Base-by-base conservation (phyloP, 495 filamentous ascomycete genomes). In the Bacidia gigantensis region DNA sequence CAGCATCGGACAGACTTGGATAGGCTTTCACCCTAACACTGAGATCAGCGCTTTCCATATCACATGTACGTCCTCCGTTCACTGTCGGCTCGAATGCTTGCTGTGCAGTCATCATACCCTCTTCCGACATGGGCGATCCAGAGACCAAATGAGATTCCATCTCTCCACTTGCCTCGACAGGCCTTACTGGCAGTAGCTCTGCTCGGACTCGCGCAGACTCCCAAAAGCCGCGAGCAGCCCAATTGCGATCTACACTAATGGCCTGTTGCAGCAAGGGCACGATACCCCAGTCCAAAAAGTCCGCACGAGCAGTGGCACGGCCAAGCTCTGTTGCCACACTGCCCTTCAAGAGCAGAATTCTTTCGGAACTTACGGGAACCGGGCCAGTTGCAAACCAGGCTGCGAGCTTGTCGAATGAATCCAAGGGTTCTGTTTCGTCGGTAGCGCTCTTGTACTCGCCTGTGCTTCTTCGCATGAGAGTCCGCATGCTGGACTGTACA, bases 401-500 rank as follows among this genome's bases (percentile, higher is more conserved):
- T 21, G 40, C 41, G 11, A 52, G n/a, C 12, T 17, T 41, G 10
- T 41, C 11, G 14, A 56, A 52, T 1, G 17, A 26, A 23, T 1
- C 24, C 2, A 48, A 20, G 57, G 50, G 9, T 43, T 43, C 17
- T 40, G 47, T 17, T 57, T 49, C 12, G 46, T 26, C 14, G 20
- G 20, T 26, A 17, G 38, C 7, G 21, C 7, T 7, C 20, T 35
- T 26, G 18, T 22, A 20, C n/a, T n/a, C 26, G 11, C 49, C 20
- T 11, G 61, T 39, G 51, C 59, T 59, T 25, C 41, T 23, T 14
- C 40, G 42, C 1, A 63, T 54, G 10, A 70, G 60, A 11, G 56
- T 46, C n/a, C 64, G 58, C 68, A 72, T 73, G 1, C 59, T 50
- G 40, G 52, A 50, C 38, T 61, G 70, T 20, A 67, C 64, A n/a